Conservation (phyloP, 495 filamentous ascomycete species). For the Articulospora tetracladia region DNA sequence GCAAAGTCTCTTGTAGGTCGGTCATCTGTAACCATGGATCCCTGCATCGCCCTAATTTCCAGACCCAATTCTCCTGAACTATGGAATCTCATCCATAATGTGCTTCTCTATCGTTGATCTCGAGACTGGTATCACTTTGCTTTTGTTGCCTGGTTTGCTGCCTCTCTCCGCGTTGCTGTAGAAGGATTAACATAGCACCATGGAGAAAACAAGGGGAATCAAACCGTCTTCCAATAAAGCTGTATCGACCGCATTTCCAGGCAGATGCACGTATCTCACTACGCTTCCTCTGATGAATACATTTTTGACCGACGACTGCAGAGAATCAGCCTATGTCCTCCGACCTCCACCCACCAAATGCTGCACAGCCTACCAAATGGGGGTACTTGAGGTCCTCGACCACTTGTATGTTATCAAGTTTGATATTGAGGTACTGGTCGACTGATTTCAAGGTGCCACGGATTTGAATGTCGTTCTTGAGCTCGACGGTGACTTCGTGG, state of each 20-base stretch:
- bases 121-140: conserved; percentile 20
- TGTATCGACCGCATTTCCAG: conserved; percentile 81
- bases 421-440: conserved; percentile 98
- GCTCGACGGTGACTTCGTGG: conserved; percentile 91
- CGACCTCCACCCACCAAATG: not conserved
- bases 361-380: conserved; percentile 58
- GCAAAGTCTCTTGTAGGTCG: not conserved
- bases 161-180: conserved; percentile 25
- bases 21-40: not conserved
- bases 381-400: conserved; percentile 90
- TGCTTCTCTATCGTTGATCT: too few relatives aligned
- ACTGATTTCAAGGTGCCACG: conserved; percentile 92
- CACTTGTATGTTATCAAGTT: conserved; percentile 90
- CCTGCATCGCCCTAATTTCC: not conserved
- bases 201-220: conserved; percentile 21
- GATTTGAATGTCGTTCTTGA: conserved; percentile 98
- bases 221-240: conserved; percentile 91
- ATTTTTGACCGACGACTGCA: conserved; percentile 84
- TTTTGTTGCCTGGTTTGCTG: conserved; percentile 27
- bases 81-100: too few relatives aligned
- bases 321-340: conserved; percentile 5
- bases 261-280: conserved; percentile 92
- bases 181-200: not conserved
- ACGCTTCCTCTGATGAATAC: conserved; percentile 97
- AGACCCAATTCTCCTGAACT: not conserved